Base-by-base conservation (phyloP, 2,329 filamentous ascomycete species). In the Mycocentrospora acerina region DNA sequence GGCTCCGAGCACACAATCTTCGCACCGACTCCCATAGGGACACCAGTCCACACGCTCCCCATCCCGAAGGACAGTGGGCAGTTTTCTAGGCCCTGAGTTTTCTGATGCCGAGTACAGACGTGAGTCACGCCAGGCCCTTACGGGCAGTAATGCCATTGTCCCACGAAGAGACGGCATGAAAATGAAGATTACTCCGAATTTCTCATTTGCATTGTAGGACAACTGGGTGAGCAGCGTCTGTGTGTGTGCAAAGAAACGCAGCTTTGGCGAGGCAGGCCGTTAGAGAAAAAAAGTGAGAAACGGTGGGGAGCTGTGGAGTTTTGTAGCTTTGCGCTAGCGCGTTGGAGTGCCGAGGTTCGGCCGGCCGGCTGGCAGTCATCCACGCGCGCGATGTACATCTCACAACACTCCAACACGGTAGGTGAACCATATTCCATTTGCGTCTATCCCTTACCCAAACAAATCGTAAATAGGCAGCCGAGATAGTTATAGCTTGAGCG, bases 141-240 rank as follows among this genome's bases (percentile, higher is more conserved):
- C 86, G 82, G 85, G 86, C 85, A 87, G 88, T 69, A 54, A 56
- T 66, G 68, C 66, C 69, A 70, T 62, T 22, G 19, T 22, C 19
- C 19, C 19, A 9, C 19, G 19, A 22, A 9, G 19, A 54, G 59
- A 61, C 64, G 64, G 62, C 68, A 64, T 53, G 71, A 65, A 68
- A 63, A 68, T 89, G 87, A 88, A 90, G 86, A 90, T 83, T 93
- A 86, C 88, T 93, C 88, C 88, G 88, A 93, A 91, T 93, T 93
- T 93, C 88, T 89, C 88, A 90, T 89, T 89, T 90, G 88, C 88
- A 73, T 70, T 48, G 37, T 48, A 29, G 42, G 56, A 67, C 61
- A 41, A 38, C 55, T 57, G 42, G 38, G 41, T 46, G 35, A 52
- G 49, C 57, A 62, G 57, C 54, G 71, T 77, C 72, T 70, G 74